phyloP scores from a whole-genome alignment of 2,329 filamentous ascomycete genomes.

The Claviceps monticola region DNA sequence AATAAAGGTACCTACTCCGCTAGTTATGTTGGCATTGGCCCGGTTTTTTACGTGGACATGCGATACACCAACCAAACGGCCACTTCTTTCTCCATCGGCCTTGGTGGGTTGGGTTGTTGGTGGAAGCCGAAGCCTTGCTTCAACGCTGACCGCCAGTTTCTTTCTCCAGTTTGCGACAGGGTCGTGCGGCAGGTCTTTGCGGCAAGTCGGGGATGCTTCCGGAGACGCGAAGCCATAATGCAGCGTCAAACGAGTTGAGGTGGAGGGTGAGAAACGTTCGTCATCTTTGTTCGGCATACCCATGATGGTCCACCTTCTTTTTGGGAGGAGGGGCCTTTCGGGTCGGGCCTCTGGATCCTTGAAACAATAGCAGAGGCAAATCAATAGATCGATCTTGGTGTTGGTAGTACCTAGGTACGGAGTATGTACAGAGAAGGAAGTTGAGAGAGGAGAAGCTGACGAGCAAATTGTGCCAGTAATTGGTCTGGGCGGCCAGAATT shows the following conservation, averaged over 20 bases:
- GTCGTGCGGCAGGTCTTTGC: neutral
- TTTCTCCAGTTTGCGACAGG: neutral
- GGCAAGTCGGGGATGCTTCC: slow-evolving; percentile 6
- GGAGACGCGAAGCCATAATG: slow-evolving; percentile 2
- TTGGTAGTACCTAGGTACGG: neutral
- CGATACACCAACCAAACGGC: slow-evolving; percentile 2
- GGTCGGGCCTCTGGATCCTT: neutral
- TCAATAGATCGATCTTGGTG: neutral
- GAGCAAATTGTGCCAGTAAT: neutral
- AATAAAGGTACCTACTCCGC: too few species aligned
- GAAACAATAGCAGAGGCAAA: neutral
- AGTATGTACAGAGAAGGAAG: neutral
- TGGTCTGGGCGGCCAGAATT: neutral
- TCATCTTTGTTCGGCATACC: too few species aligned
- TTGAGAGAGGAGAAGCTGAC: neutral
- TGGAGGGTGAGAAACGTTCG: too few species aligned
- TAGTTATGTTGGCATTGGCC: slow-evolving; percentile 1
- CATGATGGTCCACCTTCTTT: neutral
- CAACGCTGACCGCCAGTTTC: slow-evolving; percentile 8
- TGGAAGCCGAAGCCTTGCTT: too few species aligned
- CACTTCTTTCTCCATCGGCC: neutral
- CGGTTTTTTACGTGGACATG: slow-evolving; percentile 5
- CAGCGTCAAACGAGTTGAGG: neutral
- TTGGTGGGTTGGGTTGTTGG: neutral
- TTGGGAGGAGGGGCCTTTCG: neutral